Evolutionary conservation across 352 stramenopile species (phyloP), one percentile per base, ranked within the genome.

Genomic region (Saprolegnia parasitica): DNA sequence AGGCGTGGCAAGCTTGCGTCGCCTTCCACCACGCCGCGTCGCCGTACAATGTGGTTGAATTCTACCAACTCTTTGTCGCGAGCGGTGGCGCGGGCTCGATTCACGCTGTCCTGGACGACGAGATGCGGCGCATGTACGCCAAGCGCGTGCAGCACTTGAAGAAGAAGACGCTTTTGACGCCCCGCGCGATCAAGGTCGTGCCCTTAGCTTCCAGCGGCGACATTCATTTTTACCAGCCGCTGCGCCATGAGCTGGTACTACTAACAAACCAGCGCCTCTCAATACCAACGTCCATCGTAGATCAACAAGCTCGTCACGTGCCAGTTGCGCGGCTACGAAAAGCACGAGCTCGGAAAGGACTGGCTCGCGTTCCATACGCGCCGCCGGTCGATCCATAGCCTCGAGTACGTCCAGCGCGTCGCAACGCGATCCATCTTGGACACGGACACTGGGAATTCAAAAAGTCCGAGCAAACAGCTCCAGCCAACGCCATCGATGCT

Each of bases 381-480:
- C n/a, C 42, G 63, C 32, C 21, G 63, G n/a, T 70, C 63, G n/a
- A 70, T 70, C 39, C 63, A 70, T 39, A 70, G 63, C 54, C 32
- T 70, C 10, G 63, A 70, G 23, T 70, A 70, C 37, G 63, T 70
- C n/a, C 63, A 70, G 29, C 62, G 61, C 20, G 63, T 70, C 40
- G 63, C 63, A 60, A 60, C 52, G 9, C 52, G 52, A 9, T 60
- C 52, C 24, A n/a, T 60, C 20, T 40, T 60, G 11, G 52, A 60
- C 20, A 9, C 9, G 11, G 35, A 60, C 13, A 11, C 42, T 35
- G 29, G 29, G 2, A 2, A 4, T 8, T n/a, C n/a, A n/a, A n/a
- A n/a, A n/a, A n/a, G n/a, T n/a, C n/a, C n/a, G n/a, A n/a, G n/a
- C n/a, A n/a, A n/a, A n/a, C 42, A 49, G 13, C 42, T 60, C 13